phyloP scores from a whole-genome alignment of 164 flowering plant genomes.

The Kalanchoe fedtschenkoi region DNA sequence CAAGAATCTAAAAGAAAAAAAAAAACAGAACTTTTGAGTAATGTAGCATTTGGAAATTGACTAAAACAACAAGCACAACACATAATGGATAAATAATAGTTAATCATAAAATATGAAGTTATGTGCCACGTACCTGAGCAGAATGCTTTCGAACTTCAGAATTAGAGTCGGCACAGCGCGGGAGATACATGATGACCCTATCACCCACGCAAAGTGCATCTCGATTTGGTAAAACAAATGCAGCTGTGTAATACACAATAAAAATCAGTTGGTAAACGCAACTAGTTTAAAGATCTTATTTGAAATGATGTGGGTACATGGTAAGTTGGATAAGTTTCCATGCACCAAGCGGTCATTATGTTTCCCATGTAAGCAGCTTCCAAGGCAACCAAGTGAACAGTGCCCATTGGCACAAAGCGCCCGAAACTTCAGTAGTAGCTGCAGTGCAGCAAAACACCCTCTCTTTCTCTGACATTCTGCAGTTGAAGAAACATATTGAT shows the following conservation, averaged over 20 bases:
- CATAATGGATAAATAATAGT: not conserved
- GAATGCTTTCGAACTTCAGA: conserved; percentile 82
- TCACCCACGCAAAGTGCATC: conserved; percentile 77
- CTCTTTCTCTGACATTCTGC: conserved; percentile 80
- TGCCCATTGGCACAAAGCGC: conserved; percentile 64
- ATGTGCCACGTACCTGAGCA: conserved; percentile 48
- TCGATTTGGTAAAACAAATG: conserved; percentile 81
- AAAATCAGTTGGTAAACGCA: not conserved
- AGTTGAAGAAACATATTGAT: conserved; percentile 74
- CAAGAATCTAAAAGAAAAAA: conserved; percentile 52
- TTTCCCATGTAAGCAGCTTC: conserved; percentile 59
- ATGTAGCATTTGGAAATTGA: not conserved
- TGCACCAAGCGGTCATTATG: conserved; percentile 41
- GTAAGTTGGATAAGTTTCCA: conserved; percentile 53
- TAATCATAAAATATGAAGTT: not conserved
- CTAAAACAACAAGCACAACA: not conserved
- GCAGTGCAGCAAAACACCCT: conserved; percentile 78
- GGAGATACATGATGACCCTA: conserved; percentile 76
- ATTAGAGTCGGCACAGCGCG: conserved; percentile 92
- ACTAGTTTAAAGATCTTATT: not conserved
- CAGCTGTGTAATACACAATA: conserved; percentile 35
- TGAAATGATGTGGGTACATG: conserved; percentile 31
- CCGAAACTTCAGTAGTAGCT: conserved; percentile 80
- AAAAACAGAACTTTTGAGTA: not conserved
- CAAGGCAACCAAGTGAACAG: conserved; percentile 74